A percentile compares a stretch with the other conserved stretches of the same genome.
Conservation (phyloP, 1,139 yeast species). For the Lodderomyces metapsilosis region DNA sequence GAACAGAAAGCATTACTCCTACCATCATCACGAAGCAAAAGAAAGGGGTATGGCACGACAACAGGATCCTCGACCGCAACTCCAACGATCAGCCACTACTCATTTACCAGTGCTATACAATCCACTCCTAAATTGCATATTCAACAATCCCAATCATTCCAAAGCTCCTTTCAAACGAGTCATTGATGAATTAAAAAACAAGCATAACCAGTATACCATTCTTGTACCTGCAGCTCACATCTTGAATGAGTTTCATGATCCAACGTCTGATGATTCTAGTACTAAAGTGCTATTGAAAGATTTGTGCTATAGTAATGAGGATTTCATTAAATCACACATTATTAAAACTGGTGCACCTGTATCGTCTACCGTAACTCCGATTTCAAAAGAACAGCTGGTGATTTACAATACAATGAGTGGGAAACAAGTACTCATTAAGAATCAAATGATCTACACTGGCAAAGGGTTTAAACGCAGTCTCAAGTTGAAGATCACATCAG, state of each 20-base stretch:
- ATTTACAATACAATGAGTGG: constrained; percentile 60
- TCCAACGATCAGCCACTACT: constrained; percentile 8
- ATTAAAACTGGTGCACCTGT: constrained; percentile 38
- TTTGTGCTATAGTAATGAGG: constrained; percentile 57
- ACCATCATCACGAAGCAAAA: not conserved
- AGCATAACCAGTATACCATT: constrained; percentile 52
- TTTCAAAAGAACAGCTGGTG: constrained; percentile 42
- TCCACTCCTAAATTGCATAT: constrained; percentile 65
- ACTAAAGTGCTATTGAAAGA: constrained; percentile 45
- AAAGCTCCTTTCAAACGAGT: constrained; percentile 52
- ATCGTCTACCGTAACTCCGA: constrained; percentile 36
- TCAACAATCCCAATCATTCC: constrained; percentile 60
- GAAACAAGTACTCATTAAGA: constrained; percentile 56
- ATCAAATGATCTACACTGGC: constrained; percentile 53
- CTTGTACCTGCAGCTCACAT: constrained; percentile 60
- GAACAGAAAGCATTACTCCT: no score
- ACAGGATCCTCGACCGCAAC: constrained; percentile 2
- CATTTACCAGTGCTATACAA: constrained; percentile 50
- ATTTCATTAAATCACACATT: constrained; percentile 71
- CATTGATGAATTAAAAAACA: constrained; percentile 35
- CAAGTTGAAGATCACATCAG: constrained; percentile 41
- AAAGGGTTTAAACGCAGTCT: constrained; percentile 56
- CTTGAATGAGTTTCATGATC: constrained; percentile 52
- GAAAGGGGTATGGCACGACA: constrained; percentile 10
- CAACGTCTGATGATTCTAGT: constrained; percentile 32